These are phyloP conservation scores for Kodamaea hsintzibuensis DNA, from an alignment of 805 yeast genomes.

Conservation along the genomic window DNA sequence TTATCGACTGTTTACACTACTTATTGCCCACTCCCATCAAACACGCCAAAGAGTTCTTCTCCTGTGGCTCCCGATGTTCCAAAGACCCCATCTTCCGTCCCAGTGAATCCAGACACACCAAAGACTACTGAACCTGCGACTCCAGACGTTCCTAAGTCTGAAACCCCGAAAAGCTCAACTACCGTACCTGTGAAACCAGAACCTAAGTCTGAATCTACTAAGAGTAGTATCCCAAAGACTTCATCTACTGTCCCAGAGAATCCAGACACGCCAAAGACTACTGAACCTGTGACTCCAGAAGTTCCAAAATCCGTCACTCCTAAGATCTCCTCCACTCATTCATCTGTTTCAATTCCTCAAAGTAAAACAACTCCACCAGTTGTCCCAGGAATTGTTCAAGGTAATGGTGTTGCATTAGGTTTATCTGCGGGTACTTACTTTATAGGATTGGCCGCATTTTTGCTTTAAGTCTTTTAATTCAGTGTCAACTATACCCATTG, in stretches of 20 bases:
- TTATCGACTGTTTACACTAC: slow-evolving; percentile 33
- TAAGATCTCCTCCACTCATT: neutral
- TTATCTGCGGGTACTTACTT: slow-evolving; percentile 9
- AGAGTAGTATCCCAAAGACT: neutral
- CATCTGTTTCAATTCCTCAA: neutral
- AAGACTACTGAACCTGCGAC: neutral
- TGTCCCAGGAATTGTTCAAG: slow-evolving; percentile 1
- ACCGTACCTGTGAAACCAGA: neutral
- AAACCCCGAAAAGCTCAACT: neutral
- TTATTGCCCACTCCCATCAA: slow-evolving; percentile 28
- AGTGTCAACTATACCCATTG: neutral
- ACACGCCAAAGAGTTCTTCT: slow-evolving; percentile 7
- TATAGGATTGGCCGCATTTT: slow-evolving; percentile 10
- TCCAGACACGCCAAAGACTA: neutral
- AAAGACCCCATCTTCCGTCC: neutral
- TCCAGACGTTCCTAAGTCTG: neutral
- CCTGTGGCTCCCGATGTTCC: too few species aligned
- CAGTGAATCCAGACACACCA: neutral
- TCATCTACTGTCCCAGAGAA: neutral
- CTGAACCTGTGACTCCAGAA: neutral
- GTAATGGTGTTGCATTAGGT: slow-evolving; percentile 8
- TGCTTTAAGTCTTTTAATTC: slow-evolving; percentile 1
- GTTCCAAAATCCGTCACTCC: neutral
- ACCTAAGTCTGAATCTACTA: neutral
- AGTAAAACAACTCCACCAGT: neutral